Conservation (phyloP, 1,284 basidiomycete species). For the Malassezia yamatoensis region DNA sequence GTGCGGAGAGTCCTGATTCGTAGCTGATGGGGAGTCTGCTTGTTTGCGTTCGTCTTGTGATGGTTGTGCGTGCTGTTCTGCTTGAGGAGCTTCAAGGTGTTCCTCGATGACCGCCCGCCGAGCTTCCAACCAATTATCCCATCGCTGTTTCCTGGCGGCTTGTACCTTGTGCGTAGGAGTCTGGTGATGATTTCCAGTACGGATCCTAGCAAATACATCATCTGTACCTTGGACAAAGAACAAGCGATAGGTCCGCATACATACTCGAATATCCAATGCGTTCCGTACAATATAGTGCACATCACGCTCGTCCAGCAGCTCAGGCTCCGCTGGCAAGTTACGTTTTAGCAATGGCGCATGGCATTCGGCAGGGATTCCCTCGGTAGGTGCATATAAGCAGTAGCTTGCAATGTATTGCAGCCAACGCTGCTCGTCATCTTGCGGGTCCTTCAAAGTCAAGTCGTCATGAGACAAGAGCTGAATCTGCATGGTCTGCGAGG, state of each 20-base stretch:
- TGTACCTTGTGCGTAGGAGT: constrained; percentile 13
- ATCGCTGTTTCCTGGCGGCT: constrained; percentile 20
- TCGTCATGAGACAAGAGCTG: constrained; percentile 85
- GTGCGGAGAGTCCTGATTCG: no score
- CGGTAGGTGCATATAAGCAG: constrained; percentile 49
- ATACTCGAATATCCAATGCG: constrained; percentile 54
- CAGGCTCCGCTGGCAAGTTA: constrained; percentile 16
- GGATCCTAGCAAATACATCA: constrained; percentile 46
- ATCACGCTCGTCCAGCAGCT: constrained; percentile 7
- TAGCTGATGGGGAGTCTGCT: neutral
- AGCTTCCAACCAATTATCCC: constrained; percentile 29
- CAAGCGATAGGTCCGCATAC: constrained; percentile 50
- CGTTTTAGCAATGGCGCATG: constrained; percentile 41
- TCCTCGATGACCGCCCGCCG: constrained; percentile 27
- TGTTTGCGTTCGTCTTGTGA: neutral
- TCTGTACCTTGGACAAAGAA: constrained; percentile 50
- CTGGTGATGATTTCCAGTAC: constrained; percentile 18
- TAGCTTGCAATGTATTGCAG: constrained; percentile 81
- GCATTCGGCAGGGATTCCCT: constrained; percentile 36
- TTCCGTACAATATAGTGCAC: constrained; percentile 48
- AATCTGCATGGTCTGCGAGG: constrained; percentile 62
- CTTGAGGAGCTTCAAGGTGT: no score
- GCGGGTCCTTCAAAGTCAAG: constrained; percentile 71
- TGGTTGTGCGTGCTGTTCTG: neutral
- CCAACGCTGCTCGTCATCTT: constrained; percentile 71